Evolutionary conservation across 2,329 filamentous ascomycete genomes (phyloP).

Genomic region (Nigrospora sphaerica): DNA sequence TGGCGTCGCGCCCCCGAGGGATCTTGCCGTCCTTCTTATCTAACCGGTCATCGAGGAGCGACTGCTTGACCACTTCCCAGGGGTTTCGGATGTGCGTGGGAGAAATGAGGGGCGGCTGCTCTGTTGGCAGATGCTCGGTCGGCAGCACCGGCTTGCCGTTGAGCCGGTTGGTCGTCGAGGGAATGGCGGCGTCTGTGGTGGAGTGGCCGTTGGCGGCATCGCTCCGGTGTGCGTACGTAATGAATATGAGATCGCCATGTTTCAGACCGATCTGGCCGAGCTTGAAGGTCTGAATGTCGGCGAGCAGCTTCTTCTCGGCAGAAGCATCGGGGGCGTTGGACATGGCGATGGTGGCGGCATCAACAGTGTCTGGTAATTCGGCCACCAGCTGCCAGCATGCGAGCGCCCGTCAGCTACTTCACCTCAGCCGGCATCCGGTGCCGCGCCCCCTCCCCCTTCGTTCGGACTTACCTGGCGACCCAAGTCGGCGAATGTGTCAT

Average conservation of each 20-base stretch:
- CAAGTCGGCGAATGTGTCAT: slow-evolving; percentile 63
- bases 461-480: slow-evolving; percentile 37
- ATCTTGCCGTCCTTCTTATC: slow-evolving; percentile 77
- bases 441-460: too few relatives aligned
- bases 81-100: slow-evolving; percentile 70
- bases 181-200: slow-evolving; percentile 24
- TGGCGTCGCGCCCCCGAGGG: slow-evolving; percentile 21
- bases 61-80: slow-evolving; percentile 89
- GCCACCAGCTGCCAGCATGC: slow-evolving; percentile 39
- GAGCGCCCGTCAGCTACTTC: slow-evolving; percentile 7
- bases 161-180: slow-evolving; percentile 56
- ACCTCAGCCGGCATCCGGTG: too few relatives aligned
- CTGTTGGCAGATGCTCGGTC: slow-evolving; percentile 59
- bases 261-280: slow-evolving; percentile 54
- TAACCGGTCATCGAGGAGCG: slow-evolving; percentile 75
- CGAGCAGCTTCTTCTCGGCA: slow-evolving; percentile 50
- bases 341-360: slow-evolving; percentile 51
- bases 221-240: slow-evolving; percentile 64
- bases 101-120: slow-evolving; percentile 48
- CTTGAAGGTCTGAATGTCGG: slow-evolving; percentile 48
- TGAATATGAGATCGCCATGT: slow-evolving; percentile 86
- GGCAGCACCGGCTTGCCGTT: slow-evolving; percentile 69
- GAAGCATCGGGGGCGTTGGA: slow-evolving; percentile 51
- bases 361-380: slow-evolving; percentile 55
- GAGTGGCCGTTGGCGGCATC: slow-evolving; percentile 32